Evolutionary conservation across 1,284 basidiomycete genomes (phyloP).

Genomic region (Pyrrhoderma noxium): DNA sequence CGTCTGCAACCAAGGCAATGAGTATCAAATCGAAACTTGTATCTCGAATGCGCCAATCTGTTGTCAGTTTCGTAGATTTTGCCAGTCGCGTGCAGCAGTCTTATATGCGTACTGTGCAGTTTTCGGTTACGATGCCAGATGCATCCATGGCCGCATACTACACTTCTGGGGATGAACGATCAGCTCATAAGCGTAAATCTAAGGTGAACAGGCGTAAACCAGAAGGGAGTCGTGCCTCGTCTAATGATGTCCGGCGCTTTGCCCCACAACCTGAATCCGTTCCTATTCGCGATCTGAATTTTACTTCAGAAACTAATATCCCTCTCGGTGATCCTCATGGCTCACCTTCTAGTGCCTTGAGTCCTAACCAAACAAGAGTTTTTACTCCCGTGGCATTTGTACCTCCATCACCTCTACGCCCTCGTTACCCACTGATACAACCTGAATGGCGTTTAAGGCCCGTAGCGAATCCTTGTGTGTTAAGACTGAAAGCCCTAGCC

Average conservation of each 20-base stretch:
- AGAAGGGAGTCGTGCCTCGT: conserved; percentile 39
- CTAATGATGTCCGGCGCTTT: conserved; percentile 32
- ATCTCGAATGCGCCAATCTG: conserved; percentile 12
- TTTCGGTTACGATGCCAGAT: conserved; percentile 1
- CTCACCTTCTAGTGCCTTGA: not conserved
- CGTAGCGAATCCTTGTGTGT: conserved; percentile 50
- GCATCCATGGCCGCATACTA: not conserved
- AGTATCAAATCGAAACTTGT: conserved; percentile 5
- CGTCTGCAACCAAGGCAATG: not conserved
- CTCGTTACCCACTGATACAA: conserved; percentile 24
- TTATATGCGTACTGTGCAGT: conserved; percentile 16
- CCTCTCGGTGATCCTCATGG: conserved; percentile 1
- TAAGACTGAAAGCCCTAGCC: conserved; percentile 50
- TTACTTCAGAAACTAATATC: conserved; percentile 15
- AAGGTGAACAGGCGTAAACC: conserved; percentile 27
- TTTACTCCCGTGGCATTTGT: conserved; percentile 20
- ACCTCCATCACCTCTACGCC: conserved; percentile 31
- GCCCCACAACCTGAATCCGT: conserved; percentile 16
- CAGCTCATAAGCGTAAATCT: conserved; percentile 1
- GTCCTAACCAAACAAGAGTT: conserved; percentile 1
- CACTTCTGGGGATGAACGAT: no score
- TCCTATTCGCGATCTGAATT: conserved; percentile 15
- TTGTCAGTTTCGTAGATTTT: conserved; percentile 14
- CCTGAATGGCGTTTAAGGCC: conserved; percentile 38
- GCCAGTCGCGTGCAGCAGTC: conserved; percentile 16